A percentile compares a stretch with the other conserved stretches of the same genome.
Evolutionary conservation across 139 green algal species (phyloP).

Genomic region (Auxenochlorella pyrenoidosa): DNA sequence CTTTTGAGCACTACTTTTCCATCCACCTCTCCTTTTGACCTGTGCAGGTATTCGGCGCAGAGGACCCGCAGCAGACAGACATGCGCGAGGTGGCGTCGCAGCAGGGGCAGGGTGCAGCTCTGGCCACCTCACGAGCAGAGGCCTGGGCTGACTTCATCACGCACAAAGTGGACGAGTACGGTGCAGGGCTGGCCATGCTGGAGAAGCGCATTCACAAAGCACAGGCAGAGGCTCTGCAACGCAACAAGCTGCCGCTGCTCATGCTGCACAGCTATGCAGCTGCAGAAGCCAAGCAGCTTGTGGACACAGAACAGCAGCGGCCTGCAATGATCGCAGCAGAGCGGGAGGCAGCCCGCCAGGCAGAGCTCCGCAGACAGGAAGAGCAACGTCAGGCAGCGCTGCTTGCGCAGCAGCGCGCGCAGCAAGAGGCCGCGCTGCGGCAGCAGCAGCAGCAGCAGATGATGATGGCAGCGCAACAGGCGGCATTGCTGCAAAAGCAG

Average conservation of each 20-base stretch:
- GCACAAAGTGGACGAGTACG: constrained; percentile 25
- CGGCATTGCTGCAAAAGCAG: constrained; percentile 1
- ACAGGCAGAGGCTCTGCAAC: background rate
- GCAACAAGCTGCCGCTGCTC: constrained; percentile 7
- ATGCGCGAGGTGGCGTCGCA: background rate
- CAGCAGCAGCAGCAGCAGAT: constrained; percentile 18
- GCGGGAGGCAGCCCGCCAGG: background rate
- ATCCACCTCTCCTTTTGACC: too few relatives aligned
- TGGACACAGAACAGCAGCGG: background rate
- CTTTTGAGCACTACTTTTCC: too few relatives aligned
- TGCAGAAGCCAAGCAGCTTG: constrained; percentile 20
- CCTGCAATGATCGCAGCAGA: background rate
- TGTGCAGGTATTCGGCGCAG: constrained; percentile 33
- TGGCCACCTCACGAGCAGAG: constrained; percentile 19
- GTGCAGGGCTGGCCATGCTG: background rate
- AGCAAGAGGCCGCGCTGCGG: constrained; percentile 14
- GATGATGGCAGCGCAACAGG: background rate
- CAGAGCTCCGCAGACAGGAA: constrained; percentile 1
- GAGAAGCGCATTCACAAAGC: background rate
- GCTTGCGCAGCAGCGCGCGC: constrained; percentile 18
- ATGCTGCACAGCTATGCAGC: constrained; percentile 42
- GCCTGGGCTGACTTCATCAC: constrained; percentile 26
- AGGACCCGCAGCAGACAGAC: constrained; percentile 29
- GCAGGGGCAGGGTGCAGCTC: background rate
- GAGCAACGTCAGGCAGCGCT: constrained; percentile 18